Base-by-base conservation (phyloP, 2,329 filamentous ascomycete genomes). In the Paecilomyces sp. region DNA sequence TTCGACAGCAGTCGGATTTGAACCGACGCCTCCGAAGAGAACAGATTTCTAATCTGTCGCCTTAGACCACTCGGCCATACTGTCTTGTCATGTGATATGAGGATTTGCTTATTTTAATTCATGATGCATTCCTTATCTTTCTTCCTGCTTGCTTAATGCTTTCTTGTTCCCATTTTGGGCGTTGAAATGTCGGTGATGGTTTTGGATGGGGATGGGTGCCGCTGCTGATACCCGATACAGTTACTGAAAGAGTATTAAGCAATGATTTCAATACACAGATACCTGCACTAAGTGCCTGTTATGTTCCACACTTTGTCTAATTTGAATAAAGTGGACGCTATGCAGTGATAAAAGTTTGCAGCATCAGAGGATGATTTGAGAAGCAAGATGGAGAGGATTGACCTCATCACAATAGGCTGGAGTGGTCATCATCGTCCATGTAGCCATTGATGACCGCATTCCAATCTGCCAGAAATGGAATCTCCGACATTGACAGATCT, bases 381-480 rank as follows among this genome's bases (percentile, higher is more conserved):
- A 36, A 36, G 33, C 33, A 36, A 11, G 3, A 11, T 36, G 3
- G 33, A 8, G 3, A 4, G 25, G 6, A 28, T 36, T 36, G 8
- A 36, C 7, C 33, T 36, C 33, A 15, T 36, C 33, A 36, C 33
- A 36, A 11, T 3, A 36, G 11, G 13, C 33, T 36, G 3, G 33
- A 36, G 33, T 36, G 33, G 22, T 22, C 22, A 11, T 8, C 58
- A 53, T 56, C 30, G 13, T 34, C 18, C 12, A 59, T 4, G 30
- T 18, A 57, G 15, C 60, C 61, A 60, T 61, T 58, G 28, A 61
- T 64, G 24, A 60, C 34, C 11, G 61, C 63, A 61, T 66, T 63
- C 62, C 61, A 63, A 22, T 66, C 62, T 7, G 65, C 58, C 57
- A 62, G 58, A 50, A 62, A 63, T 13, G 60, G 64, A 30, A 62